Conservation (phyloP, 768 basidiomycete species). For the Clavaria fumosa region DNA sequence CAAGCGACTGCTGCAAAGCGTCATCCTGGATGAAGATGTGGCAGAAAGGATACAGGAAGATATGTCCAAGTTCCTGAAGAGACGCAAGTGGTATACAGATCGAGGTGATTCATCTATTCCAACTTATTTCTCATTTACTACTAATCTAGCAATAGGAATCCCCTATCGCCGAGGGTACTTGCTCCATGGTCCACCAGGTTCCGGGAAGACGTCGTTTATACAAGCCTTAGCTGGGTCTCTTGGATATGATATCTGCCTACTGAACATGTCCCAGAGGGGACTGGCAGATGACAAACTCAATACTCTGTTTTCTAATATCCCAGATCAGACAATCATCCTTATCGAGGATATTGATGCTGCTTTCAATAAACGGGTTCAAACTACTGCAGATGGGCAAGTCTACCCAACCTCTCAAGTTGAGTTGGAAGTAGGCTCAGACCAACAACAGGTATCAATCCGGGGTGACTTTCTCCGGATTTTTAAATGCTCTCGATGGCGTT, state of each 20-base stretch:
- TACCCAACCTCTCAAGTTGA: background rate
- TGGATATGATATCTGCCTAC: slow-evolving; percentile 87
- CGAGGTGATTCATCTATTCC: slow-evolving; percentile 54
- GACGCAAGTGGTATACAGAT: slow-evolving; percentile 92
- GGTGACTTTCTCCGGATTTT: slow-evolving; percentile 93
- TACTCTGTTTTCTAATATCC: slow-evolving; percentile 82
- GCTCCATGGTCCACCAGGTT: slow-evolving; percentile 90
- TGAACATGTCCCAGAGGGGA: slow-evolving; percentile 93
- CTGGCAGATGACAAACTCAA: slow-evolving; percentile 94
- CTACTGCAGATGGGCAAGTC: slow-evolving; percentile 82
- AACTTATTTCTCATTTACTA: slow-evolving; percentile 1
- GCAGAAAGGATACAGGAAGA: slow-evolving; percentile 75
- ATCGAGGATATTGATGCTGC: slow-evolving; percentile 98
- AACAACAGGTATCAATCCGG: slow-evolving; percentile 78
- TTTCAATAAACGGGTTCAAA: slow-evolving; percentile 85
- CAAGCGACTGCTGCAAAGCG: slow-evolving; percentile 76
- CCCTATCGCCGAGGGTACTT: slow-evolving; percentile 95
- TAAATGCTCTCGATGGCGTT: slow-evolving; percentile 95
- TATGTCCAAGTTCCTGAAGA: slow-evolving; percentile 61
- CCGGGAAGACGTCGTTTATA: slow-evolving; percentile 97
- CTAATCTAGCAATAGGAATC: slow-evolving; percentile 38
- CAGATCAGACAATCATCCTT: slow-evolving; percentile 85
- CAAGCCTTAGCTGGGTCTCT: slow-evolving; percentile 89
- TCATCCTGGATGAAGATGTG: slow-evolving; percentile 73
- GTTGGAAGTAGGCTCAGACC: no score